phyloP scores from a whole-genome alignment of 176 grass and related monocot species.

The Rhynchospora breviuscula region DNA sequence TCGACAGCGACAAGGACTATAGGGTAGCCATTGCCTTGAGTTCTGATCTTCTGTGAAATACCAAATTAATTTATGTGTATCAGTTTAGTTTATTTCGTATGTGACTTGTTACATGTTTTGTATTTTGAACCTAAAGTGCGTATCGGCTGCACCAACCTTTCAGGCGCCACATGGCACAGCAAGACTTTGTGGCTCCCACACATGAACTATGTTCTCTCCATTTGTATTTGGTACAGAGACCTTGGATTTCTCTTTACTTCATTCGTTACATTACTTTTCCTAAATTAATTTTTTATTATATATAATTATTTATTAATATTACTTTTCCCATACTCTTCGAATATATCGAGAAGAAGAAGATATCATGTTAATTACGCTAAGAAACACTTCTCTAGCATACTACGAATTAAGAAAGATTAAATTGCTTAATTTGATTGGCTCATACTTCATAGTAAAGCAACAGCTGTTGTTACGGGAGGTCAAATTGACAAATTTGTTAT shows the following conservation, averaged over 20 bases:
- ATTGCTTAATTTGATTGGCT: neutral
- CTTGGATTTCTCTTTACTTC: neutral
- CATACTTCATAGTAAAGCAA: too few species aligned
- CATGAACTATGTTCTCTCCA: neutral
- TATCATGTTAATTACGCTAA: neutral
- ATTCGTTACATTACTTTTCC: neutral
- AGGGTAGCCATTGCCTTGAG: neutral
- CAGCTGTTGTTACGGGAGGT: too few species aligned
- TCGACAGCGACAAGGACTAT: neutral
- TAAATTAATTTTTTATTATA: too few species aligned
- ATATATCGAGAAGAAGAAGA: neutral
- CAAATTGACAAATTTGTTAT: too few species aligned
- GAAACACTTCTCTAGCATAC: neutral
- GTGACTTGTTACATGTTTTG: neutral
- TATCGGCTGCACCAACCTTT: neutral
- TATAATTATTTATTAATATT: too few species aligned
- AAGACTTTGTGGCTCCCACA: neutral
- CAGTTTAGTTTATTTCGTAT: neutral
- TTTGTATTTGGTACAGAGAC: neutral
- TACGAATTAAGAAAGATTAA: neutral
- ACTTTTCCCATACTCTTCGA: neutral
- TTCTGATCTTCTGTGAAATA: neutral
- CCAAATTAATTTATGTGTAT: neutral
- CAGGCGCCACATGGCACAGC: slow-evolving; percentile 2
- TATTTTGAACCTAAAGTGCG: neutral